phyloP scores from a whole-genome alignment of 257 asterid species.

The Verbena officinalis region DNA sequence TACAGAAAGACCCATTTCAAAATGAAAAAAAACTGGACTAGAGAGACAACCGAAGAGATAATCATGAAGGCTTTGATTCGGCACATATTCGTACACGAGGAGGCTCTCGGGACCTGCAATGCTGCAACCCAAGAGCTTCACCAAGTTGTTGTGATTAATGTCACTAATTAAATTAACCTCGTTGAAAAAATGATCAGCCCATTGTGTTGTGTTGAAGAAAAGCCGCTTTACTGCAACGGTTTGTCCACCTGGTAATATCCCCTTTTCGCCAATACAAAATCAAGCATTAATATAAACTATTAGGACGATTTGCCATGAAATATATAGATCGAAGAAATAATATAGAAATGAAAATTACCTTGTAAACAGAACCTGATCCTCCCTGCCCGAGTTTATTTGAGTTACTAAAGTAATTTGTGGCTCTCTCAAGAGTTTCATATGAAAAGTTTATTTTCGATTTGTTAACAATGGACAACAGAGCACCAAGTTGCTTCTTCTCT shows the following conservation, averaged over 20 bases:
- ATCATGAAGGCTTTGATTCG: conserved; percentile 77
- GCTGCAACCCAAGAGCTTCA: conserved; percentile 80
- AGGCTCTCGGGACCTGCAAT: conserved; percentile 86
- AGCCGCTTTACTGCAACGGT: conserved; percentile 72
- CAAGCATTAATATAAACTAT: no score
- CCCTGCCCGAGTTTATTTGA: conserved; percentile 77
- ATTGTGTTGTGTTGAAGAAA: conserved; percentile 69
- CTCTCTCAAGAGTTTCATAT: conserved; percentile 69
- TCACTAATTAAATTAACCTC: conserved; percentile 80
- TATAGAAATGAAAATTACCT: conserved; percentile 41
- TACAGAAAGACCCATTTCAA: neutral
- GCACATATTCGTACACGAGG: conserved; percentile 67
- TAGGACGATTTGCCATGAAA: no score
- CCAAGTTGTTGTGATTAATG: conserved; percentile 64
- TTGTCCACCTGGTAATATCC: conserved; percentile 60
- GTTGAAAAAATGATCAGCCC: conserved; percentile 84
- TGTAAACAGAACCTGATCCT: conserved; percentile 79
- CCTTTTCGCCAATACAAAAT: conserved; percentile 35
- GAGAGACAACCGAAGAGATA: conserved; percentile 51
- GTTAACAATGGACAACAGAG: conserved; percentile 40
- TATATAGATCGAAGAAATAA: no score
- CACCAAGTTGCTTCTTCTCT: conserved; percentile 67
- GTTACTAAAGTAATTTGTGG: conserved; percentile 54
- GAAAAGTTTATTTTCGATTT: conserved; percentile 62
- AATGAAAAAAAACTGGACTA: neutral